Base-by-base conservation (phyloP, 1,284 basidiomycete species). In the Ceratobasidium sp. region DNA sequence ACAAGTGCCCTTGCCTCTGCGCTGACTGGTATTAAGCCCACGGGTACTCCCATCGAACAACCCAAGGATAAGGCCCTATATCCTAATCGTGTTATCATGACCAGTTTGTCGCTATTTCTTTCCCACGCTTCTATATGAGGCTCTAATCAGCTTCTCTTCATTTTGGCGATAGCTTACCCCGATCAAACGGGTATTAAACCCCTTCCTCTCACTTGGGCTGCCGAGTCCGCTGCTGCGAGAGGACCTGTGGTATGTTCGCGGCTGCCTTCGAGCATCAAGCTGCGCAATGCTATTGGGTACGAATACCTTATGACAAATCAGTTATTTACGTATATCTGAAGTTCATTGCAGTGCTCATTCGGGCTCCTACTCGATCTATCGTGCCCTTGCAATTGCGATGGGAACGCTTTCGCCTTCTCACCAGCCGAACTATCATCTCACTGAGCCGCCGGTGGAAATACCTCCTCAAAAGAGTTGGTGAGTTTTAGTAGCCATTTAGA, bases 321-420 rank as follows among this genome's bases (percentile, higher is more conserved):
- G 1, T 3, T 23, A n/a, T 56, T 73, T 62, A 73, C 52, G 61
- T 64, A 48, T 23, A 15, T 52, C 20, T 65, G 48, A 75, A 42
- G 59, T 54, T 13, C 26, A 50, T 64, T 64, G 20, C 70, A 75
- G 71, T 15, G 96, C 97, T 0, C 96, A 98, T 83, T 93, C 92
- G 0, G 97, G 96, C 13, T 94, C 93, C 1, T 99, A 99, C 86
- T 96, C 94, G 12, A 96, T 98, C 85, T 99, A 98, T 85, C 92
- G 96, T 61, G 95, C 97, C 0, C 89, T 99, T 13, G 91, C 94
- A 12, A 95, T 97, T 82, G 96, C 96, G 2, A 94, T 97, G 90
- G 96, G 96, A 67, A 91, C 94, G 40, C 91, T 99, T 77, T 89
- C 92, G 62, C 95, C 95, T 0, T 90, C 92, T 33, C 94, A 96